Conservation (phyloP, 805 yeast genomes). For the Suhomyces pyralidae region DNA sequence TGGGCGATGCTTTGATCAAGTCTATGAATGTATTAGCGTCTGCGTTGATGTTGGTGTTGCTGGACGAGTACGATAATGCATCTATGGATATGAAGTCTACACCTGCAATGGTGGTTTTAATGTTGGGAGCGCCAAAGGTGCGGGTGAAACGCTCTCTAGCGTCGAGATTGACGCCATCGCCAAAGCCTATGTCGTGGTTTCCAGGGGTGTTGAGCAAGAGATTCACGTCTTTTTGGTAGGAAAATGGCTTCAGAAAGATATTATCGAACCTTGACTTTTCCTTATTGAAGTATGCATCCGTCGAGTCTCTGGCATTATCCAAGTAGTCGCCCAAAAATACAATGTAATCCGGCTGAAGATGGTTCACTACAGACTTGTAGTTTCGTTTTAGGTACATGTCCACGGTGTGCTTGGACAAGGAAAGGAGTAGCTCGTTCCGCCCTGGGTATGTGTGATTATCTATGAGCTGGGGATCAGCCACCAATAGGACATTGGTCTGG, state of each 20-base stretch:
- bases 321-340: constrained; percentile 42
- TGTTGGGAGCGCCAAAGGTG: constrained; percentile 34
- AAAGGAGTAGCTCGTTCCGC: constrained; percentile 27
- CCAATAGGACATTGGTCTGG: constrained; percentile 29
- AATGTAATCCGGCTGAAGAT: constrained; percentile 34
- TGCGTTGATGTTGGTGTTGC: constrained; percentile 8
- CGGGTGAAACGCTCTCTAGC: constrained; percentile 27
- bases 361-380: constrained; percentile 30
- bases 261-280: constrained; percentile 31
- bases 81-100: constrained; percentile 30
- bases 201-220: constrained; percentile 32
- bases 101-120: constrained; percentile 19
- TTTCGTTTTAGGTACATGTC: constrained; percentile 38
- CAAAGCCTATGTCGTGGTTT: constrained; percentile 28
- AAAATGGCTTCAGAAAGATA: constrained; percentile 22
- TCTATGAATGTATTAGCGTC: constrained; percentile 14
- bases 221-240: constrained; percentile 19
- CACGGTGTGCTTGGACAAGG: constrained; percentile 39
- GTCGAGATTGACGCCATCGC: constrained; percentile 20
- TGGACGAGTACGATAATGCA: constrained; percentile 17
- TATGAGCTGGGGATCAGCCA: constrained; percentile 46
- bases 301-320: constrained; percentile 39
- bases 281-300: constrained; percentile 26
- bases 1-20: neutral
- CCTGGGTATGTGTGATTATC: constrained; percentile 46